Evolutionary conservation across 495 filamentous ascomycete species (phyloP), one percentile per base, ranked within the genome.

Genomic region (Lepidopterella palustris): DNA sequence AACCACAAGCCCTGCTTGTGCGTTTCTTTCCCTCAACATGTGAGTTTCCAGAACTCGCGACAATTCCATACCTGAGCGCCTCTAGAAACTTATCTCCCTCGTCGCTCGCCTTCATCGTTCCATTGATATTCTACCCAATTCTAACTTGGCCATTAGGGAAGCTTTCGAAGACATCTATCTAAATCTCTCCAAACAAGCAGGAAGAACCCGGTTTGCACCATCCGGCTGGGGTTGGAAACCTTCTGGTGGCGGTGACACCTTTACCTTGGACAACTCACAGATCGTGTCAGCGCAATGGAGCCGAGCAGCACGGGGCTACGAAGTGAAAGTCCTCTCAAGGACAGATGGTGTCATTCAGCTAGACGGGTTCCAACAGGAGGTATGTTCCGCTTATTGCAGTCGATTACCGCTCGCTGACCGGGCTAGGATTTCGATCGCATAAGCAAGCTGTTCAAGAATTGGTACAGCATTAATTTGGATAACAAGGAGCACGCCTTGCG

Each of bases 81-180:
- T 42, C 35, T 11, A 15, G 35, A 11, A 13, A 42, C 35, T 42
- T 42, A 15, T 42, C 35, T n/a, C n/a, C n/a, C n/a, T n/a, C n/a
- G n/a, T n/a, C n/a, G n/a, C n/a, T n/a, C n/a, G n/a, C n/a, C n/a
- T n/a, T 40, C 8, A 23, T 32, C 51, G 18, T 32, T 50, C 24
- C 13, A 50, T 2, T 24, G n/a, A n/a, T n/a, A n/a, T n/a, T n/a
- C n/a, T n/a, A 31, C 2, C 2, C 47, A 5, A 11, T 54, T 6
- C 51, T 54, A 40, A 54, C 35, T 9, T 32, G 15, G 25, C 29
- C 4, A 8, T 25, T 57, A 87, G 82, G 84, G 93, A 98, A 82
- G 90, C 83, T 70, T 99, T 99, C 70, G 91, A 97, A 68, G 89
- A 88, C 70, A 96, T 97, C 76, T 88, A 93, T 73, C 82, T 99